phyloP scores from a whole-genome alignment of 2,329 filamentous ascomycete genomes.

The Aureobasidium vineae region DNA sequence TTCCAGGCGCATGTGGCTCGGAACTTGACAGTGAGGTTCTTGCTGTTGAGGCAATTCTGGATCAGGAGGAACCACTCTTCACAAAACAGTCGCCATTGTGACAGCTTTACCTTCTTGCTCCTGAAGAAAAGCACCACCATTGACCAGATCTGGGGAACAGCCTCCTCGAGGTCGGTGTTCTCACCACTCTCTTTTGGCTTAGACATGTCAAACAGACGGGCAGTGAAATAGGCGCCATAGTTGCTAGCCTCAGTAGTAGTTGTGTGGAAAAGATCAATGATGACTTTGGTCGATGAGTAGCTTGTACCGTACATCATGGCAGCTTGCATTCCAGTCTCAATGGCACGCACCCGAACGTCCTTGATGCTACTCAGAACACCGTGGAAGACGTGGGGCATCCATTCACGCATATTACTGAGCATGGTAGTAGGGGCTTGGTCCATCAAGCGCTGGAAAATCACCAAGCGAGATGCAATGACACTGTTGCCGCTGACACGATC shows the following conservation, averaged over 20 bases:
- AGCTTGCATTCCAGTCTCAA: constrained; percentile 70
- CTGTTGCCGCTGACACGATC: constrained; percentile 75
- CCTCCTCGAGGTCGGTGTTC: constrained; percentile 50
- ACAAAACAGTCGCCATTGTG: constrained; percentile 66
- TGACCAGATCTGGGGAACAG: constrained; percentile 86
- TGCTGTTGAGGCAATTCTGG: constrained; percentile 79
- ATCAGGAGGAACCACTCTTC: constrained; percentile 74
- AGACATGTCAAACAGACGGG: constrained; percentile 66
- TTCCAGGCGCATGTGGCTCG: constrained; percentile 86
- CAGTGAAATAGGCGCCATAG: constrained; percentile 68
- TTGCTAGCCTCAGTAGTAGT: constrained; percentile 54
- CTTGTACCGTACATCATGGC: constrained; percentile 69
- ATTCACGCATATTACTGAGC: constrained; percentile 65
- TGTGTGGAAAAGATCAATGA: constrained; percentile 62
- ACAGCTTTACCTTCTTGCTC: constrained; percentile 56
- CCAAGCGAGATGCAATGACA: constrained; percentile 71
- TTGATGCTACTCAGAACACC: constrained; percentile 76
- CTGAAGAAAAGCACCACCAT: constrained; percentile 75
- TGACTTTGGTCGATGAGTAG: constrained; percentile 62
- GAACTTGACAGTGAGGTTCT: constrained; percentile 66
- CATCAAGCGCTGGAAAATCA: constrained; percentile 75
- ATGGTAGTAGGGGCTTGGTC: constrained; percentile 70
- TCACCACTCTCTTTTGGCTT: constrained; percentile 48
- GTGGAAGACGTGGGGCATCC: constrained; percentile 78
- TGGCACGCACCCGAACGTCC: constrained; percentile 72